Base-by-base conservation (phyloP, 1,139 yeast species). In the Keqinozyma sinolaborantium region DNA sequence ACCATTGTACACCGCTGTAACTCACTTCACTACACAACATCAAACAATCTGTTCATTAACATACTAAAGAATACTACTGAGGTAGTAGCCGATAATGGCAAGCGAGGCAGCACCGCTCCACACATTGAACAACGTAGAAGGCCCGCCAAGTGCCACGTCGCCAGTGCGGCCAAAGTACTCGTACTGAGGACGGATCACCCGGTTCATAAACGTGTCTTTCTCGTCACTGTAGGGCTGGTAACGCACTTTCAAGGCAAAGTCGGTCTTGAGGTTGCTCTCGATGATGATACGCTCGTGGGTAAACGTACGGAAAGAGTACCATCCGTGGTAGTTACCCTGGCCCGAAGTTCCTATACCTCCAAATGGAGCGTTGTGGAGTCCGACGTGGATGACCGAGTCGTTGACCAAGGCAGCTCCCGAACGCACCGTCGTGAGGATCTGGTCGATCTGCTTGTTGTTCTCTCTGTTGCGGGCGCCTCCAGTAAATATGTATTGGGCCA, bases 311-410 rank as follows among this genome's bases (percentile, higher is more conserved):
- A 81, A 82, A 1, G 95, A 85, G 52, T 63, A 70, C 39, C 59
- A 61, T 4, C 97, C 96, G 50, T 90, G 97, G 60, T 88, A 88
- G 20, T 79, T 73, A 9, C 90, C 90, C 34, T 66, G 60, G 0
- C 98, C 98, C 0, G 95, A 85, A 19, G 60, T 56, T 13, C 97
- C 97, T 37, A 88, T 61, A 24, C 98, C 98, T 25, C 97, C 97
- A 59, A 92, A 90, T 19, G 97, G 97, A 5, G 87, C 76, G 36
- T 72, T 70, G n/a, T 69, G 45, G 36, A 85, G 68, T 1, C 77
- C 90, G 27, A 77, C 88, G 40, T 88, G 95, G 49, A 86, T 44
- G 34, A 87, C 37, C 1, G 80, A 71, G 42, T 90, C 97, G 51
- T 88, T 87, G 40, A 86, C 64, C 29, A 78, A 55, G 11, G 79